Evolutionary conservation across 495 filamentous ascomycete genomes (phyloP).

Genomic region (Neurospora sp.): DNA sequence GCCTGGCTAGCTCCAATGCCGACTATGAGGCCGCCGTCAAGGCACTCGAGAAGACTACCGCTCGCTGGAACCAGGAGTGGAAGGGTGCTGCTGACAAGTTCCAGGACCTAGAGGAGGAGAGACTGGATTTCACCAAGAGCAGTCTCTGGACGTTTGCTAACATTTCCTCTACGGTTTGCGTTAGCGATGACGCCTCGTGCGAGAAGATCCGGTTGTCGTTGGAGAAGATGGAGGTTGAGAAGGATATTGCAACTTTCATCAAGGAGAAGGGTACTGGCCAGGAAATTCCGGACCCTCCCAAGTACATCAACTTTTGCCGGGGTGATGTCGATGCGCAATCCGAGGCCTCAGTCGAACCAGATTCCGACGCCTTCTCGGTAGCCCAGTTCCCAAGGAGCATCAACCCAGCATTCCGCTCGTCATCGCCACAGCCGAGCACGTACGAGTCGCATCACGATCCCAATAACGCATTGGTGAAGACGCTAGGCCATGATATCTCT

Average conservation of each 20-base stretch:
- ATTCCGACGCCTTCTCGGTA: slow-evolving; percentile 79
- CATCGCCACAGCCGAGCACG: slow-evolving; percentile 70
- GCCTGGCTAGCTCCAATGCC: slow-evolving; percentile 75
- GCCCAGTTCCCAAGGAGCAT: slow-evolving; percentile 92
- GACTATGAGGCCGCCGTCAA: slow-evolving; percentile 94
- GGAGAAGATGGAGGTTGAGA: slow-evolving; percentile 92
- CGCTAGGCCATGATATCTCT: slow-evolving; percentile 42
- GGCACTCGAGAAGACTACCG: slow-evolving; percentile 88
- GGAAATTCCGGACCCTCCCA: slow-evolving; percentile 94
- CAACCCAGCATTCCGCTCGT: slow-evolving; percentile 88
- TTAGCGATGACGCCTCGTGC: slow-evolving; percentile 94
- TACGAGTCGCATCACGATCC: slow-evolving; percentile 87
- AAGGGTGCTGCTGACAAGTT: slow-evolving; percentile 98
- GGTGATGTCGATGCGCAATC: slow-evolving; percentile 79
- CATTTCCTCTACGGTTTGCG: slow-evolving; percentile 94
- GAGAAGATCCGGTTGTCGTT: slow-evolving; percentile 94
- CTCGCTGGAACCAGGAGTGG: slow-evolving; percentile 96
- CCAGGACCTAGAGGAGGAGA: slow-evolving; percentile 96
- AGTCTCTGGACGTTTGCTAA: slow-evolving; percentile 99
- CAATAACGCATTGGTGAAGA: slow-evolving; percentile 53
- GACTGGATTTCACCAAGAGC: slow-evolving; percentile 92
- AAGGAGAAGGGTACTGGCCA: slow-evolving; percentile 80
- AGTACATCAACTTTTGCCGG: slow-evolving; percentile 97
- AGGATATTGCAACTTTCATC: slow-evolving; percentile 88
- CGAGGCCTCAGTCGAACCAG: slow-evolving; percentile 49